A percentile compares a stretch with the other conserved stretches of the same genome.
These are phyloP conservation scores for Atkinsonella texensis DNA, from an alignment of 2,329 filamentous ascomycete genomes.

Conservation along the genomic window DNA sequence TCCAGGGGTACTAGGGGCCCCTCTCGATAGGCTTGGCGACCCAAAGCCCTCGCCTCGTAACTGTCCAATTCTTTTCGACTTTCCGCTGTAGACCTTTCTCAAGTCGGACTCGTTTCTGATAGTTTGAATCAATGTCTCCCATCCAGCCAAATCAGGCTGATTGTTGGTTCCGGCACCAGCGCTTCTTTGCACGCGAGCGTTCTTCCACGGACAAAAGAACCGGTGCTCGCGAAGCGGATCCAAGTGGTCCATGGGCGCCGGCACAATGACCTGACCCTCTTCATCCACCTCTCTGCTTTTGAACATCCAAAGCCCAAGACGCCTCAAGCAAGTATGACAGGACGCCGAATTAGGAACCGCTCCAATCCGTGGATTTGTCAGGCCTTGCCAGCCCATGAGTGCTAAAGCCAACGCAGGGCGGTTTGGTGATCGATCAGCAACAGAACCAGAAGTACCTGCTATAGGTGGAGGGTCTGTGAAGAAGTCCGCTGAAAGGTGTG, in stretches of 20 bases:
- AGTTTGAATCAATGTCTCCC: slow-evolving; percentile 42
- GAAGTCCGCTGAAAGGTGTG: slow-evolving; percentile 41
- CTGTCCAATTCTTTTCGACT: slow-evolving; percentile 15
- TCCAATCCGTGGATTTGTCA: slow-evolving; percentile 40
- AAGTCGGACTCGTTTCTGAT: slow-evolving; percentile 48
- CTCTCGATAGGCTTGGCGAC: slow-evolving; percentile 1
- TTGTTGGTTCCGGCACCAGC: slow-evolving; percentile 20
- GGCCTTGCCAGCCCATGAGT: slow-evolving; percentile 65
- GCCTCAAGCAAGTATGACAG: slow-evolving; percentile 77
- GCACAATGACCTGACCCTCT: slow-evolving; percentile 38
- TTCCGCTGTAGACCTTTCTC: slow-evolving; percentile 24
- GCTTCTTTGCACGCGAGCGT: slow-evolving; percentile 44
- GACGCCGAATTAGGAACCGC: slow-evolving; percentile 60
- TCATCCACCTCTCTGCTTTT: slow-evolving; percentile 57
- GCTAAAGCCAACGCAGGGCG: slow-evolving; percentile 56
- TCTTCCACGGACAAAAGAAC: slow-evolving; percentile 76
- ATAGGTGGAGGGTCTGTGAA: slow-evolving; percentile 32
- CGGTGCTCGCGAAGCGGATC: slow-evolving; percentile 63
- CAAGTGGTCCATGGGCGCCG: slow-evolving; percentile 52
- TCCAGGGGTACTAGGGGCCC: slow-evolving; percentile 1
- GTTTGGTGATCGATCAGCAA: slow-evolving; percentile 29
- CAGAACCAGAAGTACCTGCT: slow-evolving; percentile 13
- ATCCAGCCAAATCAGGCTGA: slow-evolving; percentile 33
- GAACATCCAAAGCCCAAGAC: slow-evolving; percentile 91
- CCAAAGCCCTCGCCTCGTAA: not conserved